phyloP scores from a whole-genome alignment of 2,329 filamentous ascomycete genomes.

The Penicillium sp. region DNA sequence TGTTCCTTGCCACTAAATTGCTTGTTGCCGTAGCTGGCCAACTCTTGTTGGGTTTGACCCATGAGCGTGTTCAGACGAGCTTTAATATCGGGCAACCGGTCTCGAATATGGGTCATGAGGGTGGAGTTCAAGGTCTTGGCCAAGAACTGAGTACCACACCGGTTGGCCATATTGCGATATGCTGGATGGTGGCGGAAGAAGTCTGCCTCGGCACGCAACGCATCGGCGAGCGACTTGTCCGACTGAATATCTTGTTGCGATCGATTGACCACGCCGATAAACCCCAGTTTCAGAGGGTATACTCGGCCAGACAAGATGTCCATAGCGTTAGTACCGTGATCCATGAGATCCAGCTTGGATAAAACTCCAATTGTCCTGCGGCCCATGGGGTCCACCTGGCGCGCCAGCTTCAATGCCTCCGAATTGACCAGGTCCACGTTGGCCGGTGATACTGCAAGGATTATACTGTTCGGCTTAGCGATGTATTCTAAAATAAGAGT shows the following conservation, averaged over 20 bases:
- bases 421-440: slow-evolving; percentile 99
- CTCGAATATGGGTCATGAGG: slow-evolving; percentile 93
- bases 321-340: slow-evolving; percentile 95
- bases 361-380: slow-evolving; percentile 94
- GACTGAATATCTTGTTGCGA: slow-evolving; percentile 98
- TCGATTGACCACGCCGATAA: slow-evolving; percentile 96
- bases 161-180: slow-evolving; percentile 90
- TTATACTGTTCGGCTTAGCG: slow-evolving; percentile 97
- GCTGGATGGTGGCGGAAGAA: slow-evolving; percentile 98
- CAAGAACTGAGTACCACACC: slow-evolving; percentile 90
- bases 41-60: slow-evolving; percentile 98
- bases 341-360: slow-evolving; percentile 97
- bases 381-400: slow-evolving; percentile 93
- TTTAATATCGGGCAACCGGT: slow-evolving; percentile 95
- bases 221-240: slow-evolving; percentile 91
- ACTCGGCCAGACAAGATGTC: slow-evolving; percentile 97
- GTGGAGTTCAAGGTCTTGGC: slow-evolving; percentile 95
- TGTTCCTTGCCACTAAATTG: slow-evolving; percentile 98
- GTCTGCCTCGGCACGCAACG: slow-evolving; percentile 82
- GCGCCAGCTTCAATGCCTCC: slow-evolving; percentile 91
- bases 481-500: slow-evolving; percentile 98
- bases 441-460: slow-evolving; percentile 92
- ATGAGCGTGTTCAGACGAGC: slow-evolving; percentile 95
- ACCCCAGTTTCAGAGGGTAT: slow-evolving; percentile 93
- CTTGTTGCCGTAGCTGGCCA: slow-evolving; percentile 96